Conservation (phyloP, 768 basidiomycete species). For the Russula dissimulans region DNA sequence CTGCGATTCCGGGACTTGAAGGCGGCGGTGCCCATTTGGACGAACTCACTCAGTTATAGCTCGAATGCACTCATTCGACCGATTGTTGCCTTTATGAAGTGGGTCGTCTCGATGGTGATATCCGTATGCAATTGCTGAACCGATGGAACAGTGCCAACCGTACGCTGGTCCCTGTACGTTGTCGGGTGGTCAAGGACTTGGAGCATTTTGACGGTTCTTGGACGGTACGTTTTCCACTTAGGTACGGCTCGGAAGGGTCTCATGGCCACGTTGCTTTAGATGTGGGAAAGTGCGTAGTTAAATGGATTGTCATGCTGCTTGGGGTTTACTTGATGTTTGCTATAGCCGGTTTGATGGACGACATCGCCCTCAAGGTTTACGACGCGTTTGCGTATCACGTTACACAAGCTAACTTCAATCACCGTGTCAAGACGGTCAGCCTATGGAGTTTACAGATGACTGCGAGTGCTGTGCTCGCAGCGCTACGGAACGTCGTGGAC, state of each 20-base stretch:
- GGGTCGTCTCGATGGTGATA: neutral
- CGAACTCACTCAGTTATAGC: slow-evolving; percentile 79
- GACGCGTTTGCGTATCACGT: slow-evolving; percentile 95
- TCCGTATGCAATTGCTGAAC: slow-evolving; percentile 7
- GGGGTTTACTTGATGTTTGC: neutral
- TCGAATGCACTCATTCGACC: slow-evolving; percentile 90
- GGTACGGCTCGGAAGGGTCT: slow-evolving; percentile 2
- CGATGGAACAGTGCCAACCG: slow-evolving; percentile 62
- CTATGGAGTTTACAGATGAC: slow-evolving; percentile 95
- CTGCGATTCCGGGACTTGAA: slow-evolving; percentile 91
- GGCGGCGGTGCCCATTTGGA: slow-evolving; percentile 89
- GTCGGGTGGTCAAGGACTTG: slow-evolving; percentile 74
- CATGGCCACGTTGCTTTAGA: slow-evolving; percentile 34
- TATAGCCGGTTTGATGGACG: slow-evolving; percentile 83
- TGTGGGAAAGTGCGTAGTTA: slow-evolving; percentile 80
- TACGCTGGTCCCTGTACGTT: slow-evolving; percentile 90
- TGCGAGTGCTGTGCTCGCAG: slow-evolving; percentile 73
- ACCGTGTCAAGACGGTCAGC: slow-evolving; percentile 82
- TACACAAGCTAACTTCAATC: slow-evolving; percentile 79
- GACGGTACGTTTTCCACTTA: slow-evolving; percentile 54
- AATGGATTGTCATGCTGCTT: neutral
- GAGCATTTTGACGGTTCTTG: slow-evolving; percentile 91
- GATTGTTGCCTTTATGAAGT: slow-evolving; percentile 99
- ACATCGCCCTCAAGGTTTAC: slow-evolving; percentile 82
- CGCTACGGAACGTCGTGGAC: slow-evolving; percentile 69